Base-by-base conservation (phyloP, 2,329 filamentous ascomycete species). In the Fusarium nanum region DNA sequence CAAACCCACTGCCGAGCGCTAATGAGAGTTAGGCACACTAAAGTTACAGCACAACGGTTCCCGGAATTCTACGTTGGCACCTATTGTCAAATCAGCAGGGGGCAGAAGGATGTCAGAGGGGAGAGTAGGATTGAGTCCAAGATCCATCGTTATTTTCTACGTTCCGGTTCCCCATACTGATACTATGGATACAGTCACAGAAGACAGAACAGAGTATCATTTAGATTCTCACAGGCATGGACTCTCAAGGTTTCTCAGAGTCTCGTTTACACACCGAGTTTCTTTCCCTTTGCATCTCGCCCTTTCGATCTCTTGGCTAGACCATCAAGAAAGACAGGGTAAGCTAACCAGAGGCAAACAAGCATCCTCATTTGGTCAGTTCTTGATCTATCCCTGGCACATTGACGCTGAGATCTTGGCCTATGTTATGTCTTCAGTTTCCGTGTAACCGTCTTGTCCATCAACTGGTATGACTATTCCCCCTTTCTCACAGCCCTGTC, bases 1-100 rank as follows among this genome's bases (percentile, higher is more conserved):
- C 54, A 68, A 60, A 32, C 32, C 52, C 52, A 70, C 67, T 70
- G 68, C 67, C 63, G 63, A 68, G 63, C 64, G 56, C 67, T 63
- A 66, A 66, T 46, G 32, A 32, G 42, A 60, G 47, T 46, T 66
- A 34, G 61, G 54, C 32, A 53, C 59, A 61, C 60, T 64, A 64
- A 61, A 64, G 18, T 48, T 23, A 56, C 63, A 60, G 56, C 63
- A 63, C 53, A 70, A 67, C 57, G 67, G 67, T 64, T 55, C 56
- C 63, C 55, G 58, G 55, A 53, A 59, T 60, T 48, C 44, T 55
- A 66, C 55, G 61, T 37, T 37, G 42, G 27, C 37, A 42, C 28
- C 18, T 50, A 70, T 56, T 50, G 48, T 54, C 53, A 57, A 58
- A 70, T 64, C 54, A 41, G 45, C 53, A 67, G 46, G 61, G 66